Evolutionary conservation across 495 filamentous ascomycete genomes (phyloP), one percentile per base, ranked within the genome.

Genomic region (Bathelium albidoporum): DNA sequence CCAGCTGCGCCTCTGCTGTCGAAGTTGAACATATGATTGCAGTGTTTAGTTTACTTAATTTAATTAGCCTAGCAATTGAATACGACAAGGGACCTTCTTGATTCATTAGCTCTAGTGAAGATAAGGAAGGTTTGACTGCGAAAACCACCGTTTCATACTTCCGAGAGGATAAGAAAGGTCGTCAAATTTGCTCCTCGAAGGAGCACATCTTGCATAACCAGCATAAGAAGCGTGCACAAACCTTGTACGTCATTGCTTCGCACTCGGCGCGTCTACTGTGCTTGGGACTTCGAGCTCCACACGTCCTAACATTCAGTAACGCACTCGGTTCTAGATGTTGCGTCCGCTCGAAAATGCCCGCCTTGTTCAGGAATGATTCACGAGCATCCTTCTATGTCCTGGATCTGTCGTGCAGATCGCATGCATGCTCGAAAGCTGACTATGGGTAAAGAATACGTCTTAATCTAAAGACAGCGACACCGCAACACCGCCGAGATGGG

Each of bases 401-500:
- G 49, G 49, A 55, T 3, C 24, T 16, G 49, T 55, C 49, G 24
- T 20, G n/a, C 49, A 12, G 24, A 5, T 55, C 7, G 16, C 12
- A 29, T 28, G 24, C 49, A 28, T 24, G 9, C 24, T 29, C 49
- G 49, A 55, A 9, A 55, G 20, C 49, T 11, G 49, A 55, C 16
- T 49, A 49, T 18, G 43, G 49, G 29, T 55, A 24, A 55, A 9
- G 24, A 5, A 49, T 20, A 49, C n/a, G 12, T 55, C 2, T 55
- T 55, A 29, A 28, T 29, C 49, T 55, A 16, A 55, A 24, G 22
- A 55, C 9, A 55, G 22, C 5, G 9, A 11, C 24, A 55, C 20
- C 49, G 16, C 22, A 29, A 55, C 4, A 55, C 12, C 5, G 12
- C 29, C 60, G 84, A 59, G 68, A 99, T 99, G 95, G 95, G 95